Evolutionary conservation across 192 early-diverging fungal species (phyloP).

Genomic region (Coemansia sp.): DNA sequence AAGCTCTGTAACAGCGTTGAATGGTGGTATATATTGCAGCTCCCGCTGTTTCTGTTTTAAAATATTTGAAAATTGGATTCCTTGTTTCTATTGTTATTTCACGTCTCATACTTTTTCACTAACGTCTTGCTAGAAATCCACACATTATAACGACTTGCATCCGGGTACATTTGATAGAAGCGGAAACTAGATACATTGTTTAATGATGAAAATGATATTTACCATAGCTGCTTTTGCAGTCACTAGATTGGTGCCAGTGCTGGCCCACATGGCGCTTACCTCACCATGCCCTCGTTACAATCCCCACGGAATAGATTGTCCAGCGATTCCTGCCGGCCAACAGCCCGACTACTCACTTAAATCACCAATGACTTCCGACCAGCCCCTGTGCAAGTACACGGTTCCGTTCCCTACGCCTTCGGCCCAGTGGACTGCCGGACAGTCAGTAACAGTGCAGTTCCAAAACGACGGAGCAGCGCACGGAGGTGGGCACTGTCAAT

Average conservation of each 20-base stretch:
- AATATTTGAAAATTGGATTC: no score
- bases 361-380: slow-evolving; percentile 1
- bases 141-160: no score
- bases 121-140: no score
- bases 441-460: slow-evolving; percentile 47
- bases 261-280: not conserved
- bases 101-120: no score
- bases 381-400: slow-evolving; percentile 14
- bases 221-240: not conserved
- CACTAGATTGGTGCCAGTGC: not conserved
- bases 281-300: slow-evolving; percentile 2
- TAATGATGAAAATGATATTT: no score
- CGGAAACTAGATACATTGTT: no score
- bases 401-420: slow-evolving; percentile 8
- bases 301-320: not conserved
- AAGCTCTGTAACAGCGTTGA: no score
- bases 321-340: slow-evolving; percentile 2
- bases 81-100: no score
- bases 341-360: slow-evolving; percentile 1
- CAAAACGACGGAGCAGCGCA: slow-evolving; percentile 15
- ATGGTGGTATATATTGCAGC: no score
- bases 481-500: slow-evolving; percentile 63
- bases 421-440: slow-evolving; percentile 47
- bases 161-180: no score
- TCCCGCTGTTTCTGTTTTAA: no score